Base-by-base conservation (phyloP, 202 grass and related monocot genomes). In the Tripidium arundinaceum region DNA sequence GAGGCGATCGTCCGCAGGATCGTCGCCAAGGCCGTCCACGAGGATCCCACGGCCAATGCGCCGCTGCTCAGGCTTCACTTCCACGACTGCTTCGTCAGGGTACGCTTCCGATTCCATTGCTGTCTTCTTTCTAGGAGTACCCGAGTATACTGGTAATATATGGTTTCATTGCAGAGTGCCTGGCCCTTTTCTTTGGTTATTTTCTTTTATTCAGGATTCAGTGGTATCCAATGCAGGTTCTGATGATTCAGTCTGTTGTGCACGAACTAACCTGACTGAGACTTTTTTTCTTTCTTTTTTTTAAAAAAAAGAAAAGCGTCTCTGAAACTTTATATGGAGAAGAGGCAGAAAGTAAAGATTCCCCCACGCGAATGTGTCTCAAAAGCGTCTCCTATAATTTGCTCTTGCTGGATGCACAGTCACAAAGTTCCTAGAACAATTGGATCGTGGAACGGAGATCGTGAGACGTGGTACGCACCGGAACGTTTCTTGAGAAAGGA, bases 1-100 rank as follows among this genome's bases (percentile, higher is more conserved):
- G 92, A 94, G 80, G 78, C 37, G 8, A 87, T 90, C 50, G 84
- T 94, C 66, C 86, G 81, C 34, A 67, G 39, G 83, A 36, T 82
- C 7, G 81, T 94, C 46, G 52, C 87, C 7, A 58, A 36, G 39
- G 83, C 70, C 66, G 73, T 89, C 31, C 22, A 31, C 1, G 37
- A 87, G 2, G 92, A 89, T 21, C 50, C 75, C 11, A 94, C 83
- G 1, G 34, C 79, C 58, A 87, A 68, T 7, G 92, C 89, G 57
- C 83, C 88, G 1, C 65, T 90, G 29, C 83, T 90, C 45, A 70
- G 42, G 68, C 42, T 40, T 14, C 69, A 72, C n/a, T 72, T 72
- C 43, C 69, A 72, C 26, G 69, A 50, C 43, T 72, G 69, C 43
- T 72, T 72, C 10, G 69, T 72, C 69, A 72, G 69, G 43, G 69